Evolutionary conservation across 768 basidiomycete species (phyloP).

Genomic region (Agrocybe praecox): DNA sequence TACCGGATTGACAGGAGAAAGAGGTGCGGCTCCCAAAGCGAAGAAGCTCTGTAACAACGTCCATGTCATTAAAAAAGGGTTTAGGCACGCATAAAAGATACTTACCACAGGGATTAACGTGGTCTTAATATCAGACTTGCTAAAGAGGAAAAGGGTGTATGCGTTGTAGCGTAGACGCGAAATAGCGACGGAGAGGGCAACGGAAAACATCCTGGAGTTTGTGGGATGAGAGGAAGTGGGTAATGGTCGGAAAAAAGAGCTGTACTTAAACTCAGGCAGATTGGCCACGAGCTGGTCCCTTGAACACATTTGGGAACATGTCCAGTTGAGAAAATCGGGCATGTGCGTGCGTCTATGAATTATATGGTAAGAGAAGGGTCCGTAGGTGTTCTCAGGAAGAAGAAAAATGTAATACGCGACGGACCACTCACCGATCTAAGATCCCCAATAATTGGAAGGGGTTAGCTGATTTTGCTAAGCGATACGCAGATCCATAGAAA

Average conservation of each 20-base stretch:
- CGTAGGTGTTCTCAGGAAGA: not conserved
- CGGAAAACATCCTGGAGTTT: slow-evolving; percentile 11
- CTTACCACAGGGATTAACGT: slow-evolving; percentile 49
- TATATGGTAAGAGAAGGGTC: slow-evolving; percentile 9
- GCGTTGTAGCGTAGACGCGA: slow-evolving; percentile 19
- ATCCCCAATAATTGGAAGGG: not conserved
- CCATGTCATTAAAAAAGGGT: not conserved
- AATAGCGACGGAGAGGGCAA: slow-evolving; percentile 7
- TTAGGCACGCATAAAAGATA: not conserved
- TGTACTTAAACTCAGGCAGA: slow-evolving; percentile 15
- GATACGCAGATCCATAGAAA: not conserved
- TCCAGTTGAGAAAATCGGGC: slow-evolving; percentile 13
- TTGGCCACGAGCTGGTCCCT: slow-evolving; percentile 16
- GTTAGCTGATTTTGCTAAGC: not conserved
- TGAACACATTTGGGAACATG: slow-evolving; percentile 12
- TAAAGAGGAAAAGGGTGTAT: slow-evolving; percentile 38
- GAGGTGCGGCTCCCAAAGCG: slow-evolving; percentile 24
- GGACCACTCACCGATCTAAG: not conserved
- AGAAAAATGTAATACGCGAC: not conserved
- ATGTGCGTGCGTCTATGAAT: slow-evolving; percentile 7
- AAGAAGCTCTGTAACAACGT: slow-evolving; percentile 20
- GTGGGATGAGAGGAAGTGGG: slow-evolving; percentile 5
- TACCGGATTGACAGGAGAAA: slow-evolving; percentile 16
- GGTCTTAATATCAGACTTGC: slow-evolving; percentile 47
- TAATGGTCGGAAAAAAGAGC: not conserved